Evolutionary conservation across 257 asterid species (phyloP), one percentile per base, ranked within the genome.

Genomic region (Solanum stenotomum): DNA sequence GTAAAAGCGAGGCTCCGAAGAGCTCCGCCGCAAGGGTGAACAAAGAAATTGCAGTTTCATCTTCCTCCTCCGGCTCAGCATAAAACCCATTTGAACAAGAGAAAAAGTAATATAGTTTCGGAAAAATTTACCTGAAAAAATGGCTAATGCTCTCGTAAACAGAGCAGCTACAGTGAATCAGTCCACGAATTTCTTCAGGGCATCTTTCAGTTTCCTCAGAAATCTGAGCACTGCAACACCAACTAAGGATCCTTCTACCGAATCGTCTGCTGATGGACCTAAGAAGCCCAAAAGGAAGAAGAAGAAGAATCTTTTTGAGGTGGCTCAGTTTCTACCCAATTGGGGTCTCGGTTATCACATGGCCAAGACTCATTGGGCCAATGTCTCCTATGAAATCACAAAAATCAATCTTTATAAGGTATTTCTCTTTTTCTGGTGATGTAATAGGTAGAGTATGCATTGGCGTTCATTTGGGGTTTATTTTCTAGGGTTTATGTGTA

Each of bases 361-460:
- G 98, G 99, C 99, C 67, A 96, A 96, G 90, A 89, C 96, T 52
- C 99, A 97, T 82, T 96, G 99, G 99, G 77, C 92, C 6, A 92
- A 85, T 52, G 93, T 97, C 49, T 94, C 99, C 40, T 97, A 97
- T 86, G 92, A 95, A 93, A 95, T 97, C 76, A 97, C 99, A 33
- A 97, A 97, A 89, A 94, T 97, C 89, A 97, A 97, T 92, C 98
- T 97, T 83, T 97, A 97, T 90, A 97, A 96, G 94, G 99, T 96
- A 72, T 25, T 7, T 15, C 13, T 8, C 31, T 81, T 70, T 15
- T 44, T 38, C 34, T 77, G 34, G 23, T 10, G n/a, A 77, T n/a
- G 84, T 77, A 13, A 84, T 83, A 34, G 67, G 18, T 15, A 5
- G 5, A 14, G 52, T 15, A 79, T 78, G 63, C 25, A n/a, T 38